Evolutionary conservation across 164 flowering plant species (phyloP).

Genomic region (Amborella trichopoda): DNA sequence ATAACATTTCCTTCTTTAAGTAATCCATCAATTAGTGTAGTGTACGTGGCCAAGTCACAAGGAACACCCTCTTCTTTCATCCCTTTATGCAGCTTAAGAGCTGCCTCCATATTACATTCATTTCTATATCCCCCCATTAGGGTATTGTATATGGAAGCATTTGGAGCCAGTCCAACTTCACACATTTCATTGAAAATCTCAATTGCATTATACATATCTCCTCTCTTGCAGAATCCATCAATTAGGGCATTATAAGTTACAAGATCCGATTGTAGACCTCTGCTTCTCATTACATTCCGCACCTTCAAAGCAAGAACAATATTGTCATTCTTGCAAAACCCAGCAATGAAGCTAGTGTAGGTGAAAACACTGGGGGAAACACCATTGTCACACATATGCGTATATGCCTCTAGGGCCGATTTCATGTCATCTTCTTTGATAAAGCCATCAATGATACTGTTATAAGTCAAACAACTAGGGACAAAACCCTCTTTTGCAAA

Average conservation of each 20-base stretch:
- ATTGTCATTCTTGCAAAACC: conserved; percentile 37
- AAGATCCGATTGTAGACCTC: conserved; percentile 42
- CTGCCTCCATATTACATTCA: conserved; percentile 44
- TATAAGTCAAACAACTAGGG: conserved; percentile 50
- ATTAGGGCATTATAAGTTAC: conserved; percentile 50
- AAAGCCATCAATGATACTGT: conserved; percentile 59
- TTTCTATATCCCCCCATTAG: conserved; percentile 58
- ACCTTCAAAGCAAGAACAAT: conserved; percentile 48
- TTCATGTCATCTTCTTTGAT: conserved; percentile 31
- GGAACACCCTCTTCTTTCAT: conserved; percentile 44
- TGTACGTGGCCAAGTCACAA: conserved; percentile 50
- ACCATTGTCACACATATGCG: conserved; percentile 44
- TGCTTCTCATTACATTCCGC: conserved; percentile 35
- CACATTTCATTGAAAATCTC: conserved; percentile 39
- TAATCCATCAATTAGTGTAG: conserved; percentile 57
- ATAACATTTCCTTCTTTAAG: conserved; percentile 37
- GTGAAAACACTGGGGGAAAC: conserved; percentile 50
- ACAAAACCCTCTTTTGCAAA: conserved; percentile 30
- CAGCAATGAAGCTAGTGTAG: conserved; percentile 50
- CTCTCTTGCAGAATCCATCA: conserved; percentile 50
- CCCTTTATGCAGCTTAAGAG: conserved; percentile 32
- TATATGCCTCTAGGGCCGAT: conserved; percentile 30
- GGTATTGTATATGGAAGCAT: conserved; percentile 36
- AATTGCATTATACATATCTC: conserved; percentile 51
- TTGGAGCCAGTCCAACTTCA: conserved; percentile 52